Evolutionary conservation across 768 basidiomycete species (phyloP), one percentile per base, ranked within the genome.

Genomic region (Clathrus columnatus): DNA sequence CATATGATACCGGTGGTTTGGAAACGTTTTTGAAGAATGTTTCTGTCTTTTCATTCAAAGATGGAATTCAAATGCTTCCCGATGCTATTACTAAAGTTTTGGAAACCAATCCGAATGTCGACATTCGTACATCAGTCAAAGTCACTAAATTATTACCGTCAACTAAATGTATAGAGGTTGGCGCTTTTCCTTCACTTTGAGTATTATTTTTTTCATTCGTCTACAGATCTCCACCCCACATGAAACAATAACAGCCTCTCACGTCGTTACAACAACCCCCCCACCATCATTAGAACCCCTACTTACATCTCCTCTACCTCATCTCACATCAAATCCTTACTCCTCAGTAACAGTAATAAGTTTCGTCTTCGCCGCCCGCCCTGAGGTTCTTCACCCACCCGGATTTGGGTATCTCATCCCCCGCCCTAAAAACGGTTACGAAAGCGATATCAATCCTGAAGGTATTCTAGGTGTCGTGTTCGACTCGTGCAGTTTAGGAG

Each of bases 381-480:
- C 77, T 27, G 66, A 72, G 21, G 62, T 65, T 21, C 75, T 94
- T 48, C 86, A 91, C 61, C 91, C 92, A 0, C 75, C 76, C 1
- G 95, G 95, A 3, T 99, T 97, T 66, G 95, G 95, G 7, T 97
- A 93, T 72, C 84, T 99, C 64, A 78, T 96, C 51, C 92, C 94
- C 0, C 87, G 93, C 16, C 82, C 87, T 0, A 70, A 69, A 28
- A 67, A 67, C 4, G 84, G 75, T 20, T 86, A 88, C 60, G 52
- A 52, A 26, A 32, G 24, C 44, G 7, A 45, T 23, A 62, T 68
- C n/a, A 54, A 59, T 11, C 50, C 61, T 4, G 62, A 66, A 29
- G 65, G 69, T 16, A 56, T 69, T 42, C 76, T 98, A 0, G 95
- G 95, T 11, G 83, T 85, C 27, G 84, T 97, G 10, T 97, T 97